These are phyloP conservation scores for Furcasterigmium sp. DNA, from an alignment of 2,329 filamentous ascomycete species.

Conservation along the genomic window DNA sequence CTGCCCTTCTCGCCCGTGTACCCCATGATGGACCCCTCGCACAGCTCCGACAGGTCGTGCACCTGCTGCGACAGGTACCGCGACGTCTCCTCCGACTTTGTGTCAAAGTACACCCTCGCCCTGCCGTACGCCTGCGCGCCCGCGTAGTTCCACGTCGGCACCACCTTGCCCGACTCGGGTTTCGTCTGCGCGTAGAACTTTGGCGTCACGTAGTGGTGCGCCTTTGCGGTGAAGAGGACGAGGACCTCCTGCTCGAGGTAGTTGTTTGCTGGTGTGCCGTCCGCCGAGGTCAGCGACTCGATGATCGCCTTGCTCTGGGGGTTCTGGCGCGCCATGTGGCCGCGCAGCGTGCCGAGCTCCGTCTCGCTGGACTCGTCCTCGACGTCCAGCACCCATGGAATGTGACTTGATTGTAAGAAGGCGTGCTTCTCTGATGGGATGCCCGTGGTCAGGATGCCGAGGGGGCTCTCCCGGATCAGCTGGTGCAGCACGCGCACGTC, in stretches of 20 bases:
- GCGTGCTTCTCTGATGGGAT: slow-evolving; percentile 43
- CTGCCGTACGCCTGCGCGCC: slow-evolving; percentile 60
- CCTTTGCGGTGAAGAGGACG: slow-evolving; percentile 53
- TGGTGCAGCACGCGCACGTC: slow-evolving; percentile 42
- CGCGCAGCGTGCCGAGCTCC: slow-evolving; percentile 44
- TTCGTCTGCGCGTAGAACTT: slow-evolving; percentile 66
- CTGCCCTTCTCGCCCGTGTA: slow-evolving; percentile 33
- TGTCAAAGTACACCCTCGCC: slow-evolving; percentile 47
- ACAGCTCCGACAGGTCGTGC: slow-evolving; percentile 42
- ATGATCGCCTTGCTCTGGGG: slow-evolving; percentile 59
- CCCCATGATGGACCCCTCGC: slow-evolving; percentile 52
- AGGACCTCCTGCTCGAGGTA: slow-evolving; percentile 49
- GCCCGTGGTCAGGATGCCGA: slow-evolving; percentile 59
- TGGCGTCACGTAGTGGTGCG: slow-evolving; percentile 63
- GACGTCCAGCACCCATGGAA: slow-evolving; percentile 54
- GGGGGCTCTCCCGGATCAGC: slow-evolving; percentile 54
- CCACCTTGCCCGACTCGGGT: slow-evolving; percentile 58
- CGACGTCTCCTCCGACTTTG: slow-evolving; percentile 35
- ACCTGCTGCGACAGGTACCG: slow-evolving; percentile 47
- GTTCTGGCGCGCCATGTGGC: slow-evolving; percentile 58
- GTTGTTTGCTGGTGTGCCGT: slow-evolving; percentile 13
- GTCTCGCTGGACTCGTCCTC: slow-evolving; percentile 31
- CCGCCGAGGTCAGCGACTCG: slow-evolving; percentile 27
- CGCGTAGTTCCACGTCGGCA: slow-evolving; percentile 67
- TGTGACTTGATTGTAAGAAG: slow-evolving; percentile 53